Conservation (phyloP, 495 filamentous ascomycete genomes). For the Xylaria flabelliformis region DNA sequence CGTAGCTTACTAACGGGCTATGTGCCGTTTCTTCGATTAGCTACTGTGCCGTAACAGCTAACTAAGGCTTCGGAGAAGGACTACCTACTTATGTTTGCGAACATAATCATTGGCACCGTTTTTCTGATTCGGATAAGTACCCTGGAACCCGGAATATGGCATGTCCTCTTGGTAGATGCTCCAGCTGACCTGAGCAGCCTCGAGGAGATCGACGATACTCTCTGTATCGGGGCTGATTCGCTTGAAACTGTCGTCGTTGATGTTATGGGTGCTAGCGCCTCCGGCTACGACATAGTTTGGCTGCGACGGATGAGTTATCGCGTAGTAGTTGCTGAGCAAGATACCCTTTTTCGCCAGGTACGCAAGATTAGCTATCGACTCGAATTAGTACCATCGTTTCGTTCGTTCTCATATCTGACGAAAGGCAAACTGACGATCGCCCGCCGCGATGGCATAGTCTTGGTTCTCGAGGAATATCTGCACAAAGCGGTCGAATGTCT, state of each 20-base stretch:
- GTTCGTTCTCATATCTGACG: not conserved
- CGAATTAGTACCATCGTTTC: slow-evolving; percentile 17
- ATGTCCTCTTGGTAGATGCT: slow-evolving; percentile 69
- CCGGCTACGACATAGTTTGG: slow-evolving; percentile 71
- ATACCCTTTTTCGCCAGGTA: slow-evolving; percentile 68
- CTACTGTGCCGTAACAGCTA: not conserved
- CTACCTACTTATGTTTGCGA: slow-evolving; percentile 67
- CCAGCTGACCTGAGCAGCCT: slow-evolving; percentile 70
- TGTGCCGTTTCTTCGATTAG: slow-evolving; percentile 24
- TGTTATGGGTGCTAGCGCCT: slow-evolving; percentile 66
- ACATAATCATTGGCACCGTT: slow-evolving; percentile 65
- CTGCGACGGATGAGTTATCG: slow-evolving; percentile 68
- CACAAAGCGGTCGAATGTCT: slow-evolving; percentile 68
- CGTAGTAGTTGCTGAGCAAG: slow-evolving; percentile 66
- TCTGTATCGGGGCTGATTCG: slow-evolving; percentile 63
- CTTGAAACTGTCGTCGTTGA: slow-evolving; percentile 66
- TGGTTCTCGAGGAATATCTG: slow-evolving; percentile 75
- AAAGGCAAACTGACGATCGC: slow-evolving; percentile 28
- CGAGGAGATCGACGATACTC: slow-evolving; percentile 69
- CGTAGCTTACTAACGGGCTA: slow-evolving; percentile 62
- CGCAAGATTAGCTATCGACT: slow-evolving; percentile 48
- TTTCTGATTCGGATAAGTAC: slow-evolving; percentile 57
- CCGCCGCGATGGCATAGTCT: slow-evolving; percentile 49
- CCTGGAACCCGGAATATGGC: slow-evolving; percentile 70
- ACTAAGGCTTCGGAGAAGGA: not conserved